phyloP scores from a whole-genome alignment of 345 rosid genomes.

The Aquilaria malaccensis region DNA sequence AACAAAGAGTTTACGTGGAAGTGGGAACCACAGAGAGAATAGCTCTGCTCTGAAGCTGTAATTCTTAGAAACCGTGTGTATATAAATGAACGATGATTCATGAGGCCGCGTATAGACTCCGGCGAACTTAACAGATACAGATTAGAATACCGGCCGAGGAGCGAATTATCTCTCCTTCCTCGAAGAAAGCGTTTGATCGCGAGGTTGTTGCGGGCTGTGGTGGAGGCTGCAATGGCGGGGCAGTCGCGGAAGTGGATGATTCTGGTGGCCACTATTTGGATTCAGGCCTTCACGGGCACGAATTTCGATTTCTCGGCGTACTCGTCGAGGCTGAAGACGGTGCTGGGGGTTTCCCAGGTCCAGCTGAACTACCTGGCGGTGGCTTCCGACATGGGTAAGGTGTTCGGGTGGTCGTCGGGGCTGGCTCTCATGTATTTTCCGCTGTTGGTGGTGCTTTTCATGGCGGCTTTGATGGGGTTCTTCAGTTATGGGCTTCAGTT shows the following conservation, averaged over 20 bases:
- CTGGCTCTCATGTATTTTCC: constrained; percentile 74
- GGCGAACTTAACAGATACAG: too few relatives aligned
- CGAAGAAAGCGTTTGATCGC: too few relatives aligned
- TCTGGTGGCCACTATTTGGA: constrained; percentile 87
- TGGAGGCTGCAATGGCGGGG: constrained; percentile 44
- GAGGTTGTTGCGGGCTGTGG: neutral
- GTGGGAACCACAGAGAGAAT: too few relatives aligned
- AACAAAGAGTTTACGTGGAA: too few relatives aligned
- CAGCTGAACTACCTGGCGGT: constrained; percentile 85
- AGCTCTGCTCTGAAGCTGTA: too few relatives aligned
- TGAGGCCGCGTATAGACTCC: too few relatives aligned
- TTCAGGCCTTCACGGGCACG: constrained; percentile 95
- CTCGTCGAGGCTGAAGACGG: constrained; percentile 68
- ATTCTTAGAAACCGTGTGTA: too few relatives aligned
- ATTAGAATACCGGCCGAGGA: too few relatives aligned
- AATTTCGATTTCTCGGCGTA: constrained; percentile 95
- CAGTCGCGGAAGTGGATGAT: constrained; percentile 96
- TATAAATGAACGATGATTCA: too few relatives aligned
- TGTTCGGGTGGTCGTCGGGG: constrained; percentile 96
- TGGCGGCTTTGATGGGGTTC: constrained; percentile 82
- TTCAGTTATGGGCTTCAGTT: constrained; percentile 81
- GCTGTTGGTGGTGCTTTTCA: constrained; percentile 63
- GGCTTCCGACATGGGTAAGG: constrained; percentile 92
- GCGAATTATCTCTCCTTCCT: too few relatives aligned
- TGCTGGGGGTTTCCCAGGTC: constrained; percentile 78